Base-by-base conservation (phyloP, 495 filamentous ascomycete genomes). In the Penicillium macrosclerotiorum region DNA sequence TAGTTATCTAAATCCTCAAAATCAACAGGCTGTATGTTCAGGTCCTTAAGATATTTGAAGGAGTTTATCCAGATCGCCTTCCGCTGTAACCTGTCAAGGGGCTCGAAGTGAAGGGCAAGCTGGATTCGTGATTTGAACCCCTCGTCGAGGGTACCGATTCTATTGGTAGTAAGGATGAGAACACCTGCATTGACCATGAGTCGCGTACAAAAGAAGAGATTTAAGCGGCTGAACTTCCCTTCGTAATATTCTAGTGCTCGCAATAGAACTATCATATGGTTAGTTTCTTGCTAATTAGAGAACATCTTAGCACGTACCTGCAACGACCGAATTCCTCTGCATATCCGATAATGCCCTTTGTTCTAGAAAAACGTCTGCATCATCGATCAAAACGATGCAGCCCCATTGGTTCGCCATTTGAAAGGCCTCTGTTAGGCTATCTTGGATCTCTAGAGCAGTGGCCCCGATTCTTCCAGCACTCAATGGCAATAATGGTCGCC, bases 361-460 rank as follows among this genome's bases (percentile, higher is more conserved):
- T n/a, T 71, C 64, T 0, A 83, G 62, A 44, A 82, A 84, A 1
- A 82, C 67, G 36, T 82, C 79, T 1, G 73, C 76, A 58, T 84
- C 77, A 42, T 83, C 79, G 0, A 83, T 54, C 0, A 84, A 63
- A 4, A 82, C 52, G 0, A 83, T 68, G 24, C 65, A 74, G 3
- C 63, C 64, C 77, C 78, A 80, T 1, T 36, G 42, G 2, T 60
- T 51, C 6, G 69, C 75, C 0, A 76, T 48, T 5, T 51, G 39
- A 16, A 78, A 71, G 9, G 70, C 61, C 0, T 47, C 26, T 12
- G 73, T 55, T 11, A 82, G 62, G 12, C 69, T 63, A 6, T 47
- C 49, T 45, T 77, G 74, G 1, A 77, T 68, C 0, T 64, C 60
- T 5, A 52, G 46, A 0, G 71, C 56, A 0, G 59, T 55, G 1